A percentile compares a stretch with the other conserved stretches of the same genome.
phyloP scores from a whole-genome alignment of 192 early-diverging fungal species.

The Jimgerdemannia flammicorona region DNA sequence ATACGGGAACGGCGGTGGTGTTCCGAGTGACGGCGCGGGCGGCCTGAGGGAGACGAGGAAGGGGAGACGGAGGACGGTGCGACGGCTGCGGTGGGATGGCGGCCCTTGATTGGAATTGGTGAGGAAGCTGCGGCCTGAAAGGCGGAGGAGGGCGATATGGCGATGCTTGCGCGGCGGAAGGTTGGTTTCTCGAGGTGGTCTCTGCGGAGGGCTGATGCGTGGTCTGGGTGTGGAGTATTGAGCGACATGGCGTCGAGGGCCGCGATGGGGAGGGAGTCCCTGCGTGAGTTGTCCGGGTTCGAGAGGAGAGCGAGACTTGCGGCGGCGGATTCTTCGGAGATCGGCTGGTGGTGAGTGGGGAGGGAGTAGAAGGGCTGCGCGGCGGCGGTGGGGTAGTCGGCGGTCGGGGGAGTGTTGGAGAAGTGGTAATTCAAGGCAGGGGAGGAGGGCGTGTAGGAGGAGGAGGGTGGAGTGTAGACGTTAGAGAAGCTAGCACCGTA shows the following conservation, averaged over 20 bases:
- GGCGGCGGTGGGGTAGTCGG: not conserved
- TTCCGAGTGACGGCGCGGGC: constrained; percentile 16
- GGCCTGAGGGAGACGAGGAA: constrained; percentile 7
- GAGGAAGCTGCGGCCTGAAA: not conserved
- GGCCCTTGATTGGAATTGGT: not conserved
- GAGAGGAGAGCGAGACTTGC: not conserved
- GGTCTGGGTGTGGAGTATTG: not conserved
- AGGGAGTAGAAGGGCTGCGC: not conserved
- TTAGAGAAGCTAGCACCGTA: not conserved
- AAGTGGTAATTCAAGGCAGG: too few species aligned
- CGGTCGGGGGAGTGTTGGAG: too few species aligned
- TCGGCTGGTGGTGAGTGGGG: not conserved
- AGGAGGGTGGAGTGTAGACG: not conserved
- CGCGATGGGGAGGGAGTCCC: not conserved
- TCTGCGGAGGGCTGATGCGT: not conserved
- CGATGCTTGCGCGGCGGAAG: not conserved
- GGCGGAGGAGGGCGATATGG: not conserved
- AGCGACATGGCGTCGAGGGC: constrained; percentile 1
- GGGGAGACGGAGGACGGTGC: constrained; percentile 1
- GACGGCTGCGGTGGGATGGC: not conserved
- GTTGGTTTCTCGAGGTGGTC: not conserved
- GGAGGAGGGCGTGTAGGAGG: not conserved
- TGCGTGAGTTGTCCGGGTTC: not conserved
- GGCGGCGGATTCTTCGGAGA: not conserved
- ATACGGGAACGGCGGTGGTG: constrained; percentile 11